Evolutionary conservation across 2,329 filamentous ascomycete genomes (phyloP), one percentile per base, ranked within the genome.

Genomic region (Myriosclerotinia curreyana): DNA sequence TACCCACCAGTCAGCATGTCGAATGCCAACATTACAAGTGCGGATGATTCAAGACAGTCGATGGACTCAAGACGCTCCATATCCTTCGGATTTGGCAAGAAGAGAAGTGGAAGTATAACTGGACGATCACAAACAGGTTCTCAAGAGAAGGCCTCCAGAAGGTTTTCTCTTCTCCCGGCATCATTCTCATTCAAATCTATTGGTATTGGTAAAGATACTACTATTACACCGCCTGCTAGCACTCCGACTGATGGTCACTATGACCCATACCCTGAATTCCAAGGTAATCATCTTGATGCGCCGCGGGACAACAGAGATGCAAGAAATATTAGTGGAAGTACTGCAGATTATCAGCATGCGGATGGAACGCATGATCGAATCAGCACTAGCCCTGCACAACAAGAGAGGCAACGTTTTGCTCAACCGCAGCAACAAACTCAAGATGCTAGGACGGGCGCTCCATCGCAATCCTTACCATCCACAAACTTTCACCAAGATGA

Each of bases 1-100:
- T 76, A 97, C 73, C 94, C 94, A 64, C 94, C 94, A 5, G 90
- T 94, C 55, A 96, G 92, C 79, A 96, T 97, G 92, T 85, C 89
- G 67, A 85, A 89, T 76, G 79, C 85, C 7, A 82, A 82, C 55
- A 81, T 80, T 42, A 61, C 55, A 34, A 68, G 66, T 25, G 58
- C 67, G 22, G 72, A 72, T 34, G 69, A 67, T 12, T 69, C 72
- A 12, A 81, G 89, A 55, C 80, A 81, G 49, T 93, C 90, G 1
- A 85, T 90, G 72, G 90, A 93, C 69, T 92, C 85, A 40, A 84
- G 89, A 31, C 85, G 88, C 53, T 92, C 89, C 0, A 88, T 90
- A 73, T 88, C 88, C 1, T 78, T 90, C 54, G 86, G 85, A 1
- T 80, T 90, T 22, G 85, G 84, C 49, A 89, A 87, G 79, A 92